These are phyloP conservation scores for Yarrowia alimentaria DNA, from an alignment of 805 yeast genomes.

Conservation along the genomic window DNA sequence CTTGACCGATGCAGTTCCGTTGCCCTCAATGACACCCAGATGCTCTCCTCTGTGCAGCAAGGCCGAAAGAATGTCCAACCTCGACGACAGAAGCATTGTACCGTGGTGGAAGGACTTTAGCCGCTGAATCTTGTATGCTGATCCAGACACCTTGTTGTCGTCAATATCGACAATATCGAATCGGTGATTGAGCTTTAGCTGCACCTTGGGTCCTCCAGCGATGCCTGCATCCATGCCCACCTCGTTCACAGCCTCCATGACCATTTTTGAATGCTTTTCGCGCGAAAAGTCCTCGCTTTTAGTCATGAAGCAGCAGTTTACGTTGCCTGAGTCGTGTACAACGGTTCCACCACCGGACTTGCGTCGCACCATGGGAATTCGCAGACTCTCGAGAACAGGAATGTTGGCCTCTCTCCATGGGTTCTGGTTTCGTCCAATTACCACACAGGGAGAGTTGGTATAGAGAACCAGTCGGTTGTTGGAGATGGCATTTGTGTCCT, in stretches of 20 bases:
- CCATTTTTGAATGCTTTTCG: slow-evolving; percentile 51
- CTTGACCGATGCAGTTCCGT: slow-evolving; percentile 72
- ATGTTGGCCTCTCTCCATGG: slow-evolving; percentile 86
- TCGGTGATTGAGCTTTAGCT: slow-evolving; percentile 59
- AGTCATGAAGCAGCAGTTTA: slow-evolving; percentile 79
- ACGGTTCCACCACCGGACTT: slow-evolving; percentile 96
- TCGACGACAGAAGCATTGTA: slow-evolving; percentile 78
- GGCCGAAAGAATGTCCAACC: slow-evolving; percentile 57
- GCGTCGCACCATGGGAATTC: slow-evolving; percentile 71
- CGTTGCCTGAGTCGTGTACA: slow-evolving; percentile 87
- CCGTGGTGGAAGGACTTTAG: slow-evolving; percentile 93
- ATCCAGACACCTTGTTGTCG: slow-evolving; percentile 74
- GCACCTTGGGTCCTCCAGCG: slow-evolving; percentile 30
- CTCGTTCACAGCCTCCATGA: slow-evolving; percentile 45
- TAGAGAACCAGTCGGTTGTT: slow-evolving; percentile 67
- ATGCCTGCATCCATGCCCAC: background rate
- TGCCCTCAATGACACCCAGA: slow-evolving; percentile 46
- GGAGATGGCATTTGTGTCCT: background rate
- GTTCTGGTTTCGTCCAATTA: slow-evolving; percentile 92
- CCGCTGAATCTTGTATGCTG: slow-evolving; percentile 81
- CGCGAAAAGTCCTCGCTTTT: slow-evolving; percentile 60
- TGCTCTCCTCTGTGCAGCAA: slow-evolving; percentile 52
- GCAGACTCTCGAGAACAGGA: slow-evolving; percentile 48
- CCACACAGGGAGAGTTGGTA: slow-evolving; percentile 79
- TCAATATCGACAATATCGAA: slow-evolving; percentile 63